A percentile compares a stretch with the other conserved stretches of the same genome.
phyloP scores from a whole-genome alignment of 2,329 filamentous ascomycete species.

The Lachnum nothofagi region DNA sequence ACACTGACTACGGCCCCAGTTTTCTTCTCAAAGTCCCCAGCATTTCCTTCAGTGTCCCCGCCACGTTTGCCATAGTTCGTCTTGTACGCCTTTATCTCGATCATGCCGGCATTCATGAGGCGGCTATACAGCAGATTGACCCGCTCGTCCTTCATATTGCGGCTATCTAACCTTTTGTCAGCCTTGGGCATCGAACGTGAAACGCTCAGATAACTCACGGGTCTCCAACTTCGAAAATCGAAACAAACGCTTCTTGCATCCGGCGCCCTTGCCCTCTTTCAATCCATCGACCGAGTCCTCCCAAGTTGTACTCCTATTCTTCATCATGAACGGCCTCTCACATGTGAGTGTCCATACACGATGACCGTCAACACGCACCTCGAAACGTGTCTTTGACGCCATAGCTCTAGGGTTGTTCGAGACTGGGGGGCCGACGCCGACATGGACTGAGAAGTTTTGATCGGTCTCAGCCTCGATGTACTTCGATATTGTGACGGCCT shows the following conservation, averaged over 20 bases:
- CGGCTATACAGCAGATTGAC: conserved; percentile 1
- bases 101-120: conserved; percentile 7
- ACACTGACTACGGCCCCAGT: conserved; percentile 1
- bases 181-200: neutral
- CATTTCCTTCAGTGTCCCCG: neutral
- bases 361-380: conserved; percentile 12
- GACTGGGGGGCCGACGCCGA: conserved; percentile 2
- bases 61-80: conserved; percentile 4
- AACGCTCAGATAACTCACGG: conserved; percentile 4
- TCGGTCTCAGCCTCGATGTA: conserved; percentile 13
- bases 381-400: conserved; percentile 7
- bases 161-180: neutral
- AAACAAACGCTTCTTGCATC: conserved; percentile 10
- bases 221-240: conserved; percentile 15
- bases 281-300: conserved; percentile 6
- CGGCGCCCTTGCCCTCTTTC: conserved; percentile 3
- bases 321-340: conserved; percentile 5
- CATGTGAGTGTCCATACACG: conserved; percentile 3
- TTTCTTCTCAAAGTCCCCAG: neutral
- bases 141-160: neutral
- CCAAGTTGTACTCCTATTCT: conserved; percentile 5
- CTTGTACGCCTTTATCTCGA: conserved; percentile 15
- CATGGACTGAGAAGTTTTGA: conserved; percentile 9
- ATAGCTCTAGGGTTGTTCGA: conserved; percentile 1
- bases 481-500: conserved; percentile 1